These are phyloP conservation scores for Pyronema omphalodes DNA, from an alignment of 495 filamentous ascomycete genomes.

Conservation along the genomic window DNA sequence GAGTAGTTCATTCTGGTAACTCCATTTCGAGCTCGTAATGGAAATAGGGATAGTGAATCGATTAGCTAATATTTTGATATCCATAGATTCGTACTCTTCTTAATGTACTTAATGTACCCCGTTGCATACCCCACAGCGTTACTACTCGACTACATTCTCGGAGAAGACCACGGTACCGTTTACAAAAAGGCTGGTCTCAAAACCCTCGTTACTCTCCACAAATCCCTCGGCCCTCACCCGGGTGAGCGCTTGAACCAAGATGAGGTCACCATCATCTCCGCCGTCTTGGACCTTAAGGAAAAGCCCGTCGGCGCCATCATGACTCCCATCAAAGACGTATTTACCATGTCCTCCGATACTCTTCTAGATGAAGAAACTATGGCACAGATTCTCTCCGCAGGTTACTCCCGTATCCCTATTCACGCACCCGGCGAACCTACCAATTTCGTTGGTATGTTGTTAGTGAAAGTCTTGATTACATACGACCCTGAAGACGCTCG, in stretches of 20 bases:
- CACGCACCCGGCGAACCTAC: conserved; percentile 61
- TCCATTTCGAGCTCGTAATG: too few relatives aligned
- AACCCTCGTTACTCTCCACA: conserved; percentile 81
- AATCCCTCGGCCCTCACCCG: conserved; percentile 60
- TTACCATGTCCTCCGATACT: conserved; percentile 82
- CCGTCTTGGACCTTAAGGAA: conserved; percentile 87
- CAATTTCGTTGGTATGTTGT: conserved; percentile 91
- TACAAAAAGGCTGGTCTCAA: conserved; percentile 93
- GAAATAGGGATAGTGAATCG: neutral
- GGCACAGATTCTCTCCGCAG: conserved; percentile 76
- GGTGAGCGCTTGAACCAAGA: conserved; percentile 87
- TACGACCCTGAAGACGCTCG: conserved; percentile 90
- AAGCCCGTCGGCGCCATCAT: conserved; percentile 89
- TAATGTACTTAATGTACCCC: conserved; percentile 84
- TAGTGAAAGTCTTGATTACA: conserved; percentile 96
- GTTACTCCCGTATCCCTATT: conserved; percentile 91
- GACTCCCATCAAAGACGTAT: conserved; percentile 96
- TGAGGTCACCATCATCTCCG: conserved; percentile 95
- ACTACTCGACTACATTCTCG: conserved; percentile 69
- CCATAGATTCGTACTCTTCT: conserved; percentile 46
- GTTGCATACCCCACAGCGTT: conserved; percentile 82
- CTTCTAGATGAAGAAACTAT: conserved; percentile 82
- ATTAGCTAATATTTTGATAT: neutral
- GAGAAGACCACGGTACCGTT: conserved; percentile 80
- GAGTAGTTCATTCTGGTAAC: neutral